Base-by-base conservation (phyloP, 371 early-diverging fungal species). In the Mortierella polycephala region DNA sequence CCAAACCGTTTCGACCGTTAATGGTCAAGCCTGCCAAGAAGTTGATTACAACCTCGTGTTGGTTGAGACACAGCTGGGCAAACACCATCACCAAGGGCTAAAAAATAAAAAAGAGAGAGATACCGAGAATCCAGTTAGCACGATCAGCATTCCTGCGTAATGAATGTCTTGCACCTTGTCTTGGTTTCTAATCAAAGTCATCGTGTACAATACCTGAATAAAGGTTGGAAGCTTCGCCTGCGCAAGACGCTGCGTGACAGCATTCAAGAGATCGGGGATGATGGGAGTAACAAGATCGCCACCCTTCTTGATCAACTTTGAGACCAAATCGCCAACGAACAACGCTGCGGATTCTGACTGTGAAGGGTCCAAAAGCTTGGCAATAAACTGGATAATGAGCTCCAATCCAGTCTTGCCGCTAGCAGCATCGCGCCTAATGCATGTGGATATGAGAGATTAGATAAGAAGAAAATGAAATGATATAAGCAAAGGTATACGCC, bases 321-420 rank as follows among this genome's bases (percentile, higher is more conserved):
- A 88, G 53, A 96, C 91, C 64, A 97, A 77, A 62, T 94, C 93
- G 21, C 98, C 98, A n/a, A 97, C 91, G 85, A 95, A 96, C 21
- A 94, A 68, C 1, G 94, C 89, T 0, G 94, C 91, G 0, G 94
- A 93, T 69, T 96, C 96, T 20, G 89, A 85, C 23, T 87, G 87
- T 1, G 85, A 81, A 41, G 96, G 95, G 37, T 88, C 87, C 69
- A 96, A 74, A 30, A 96, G 73, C 52, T 88, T 87, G 58, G 92
- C 93, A 51, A 96, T 87, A 73, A 95, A 92, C 40, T 91, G 89
- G 21, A 97, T 87, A 23, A 92, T 84, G 74, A 89, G 89, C 55
- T 92, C 93, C 56, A 97, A 72, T 3, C 97, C 98, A 9, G 88
- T 83, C 55, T 89, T 88, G 39, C 92, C 92, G 20, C 76, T 82